A percentile compares a stretch with the other conserved stretches of the same genome.
phyloP scores from a whole-genome alignment of 225 moss, liverwort and hornwort genomes.

The Bryoerythrophyllum caledonicum region DNA sequence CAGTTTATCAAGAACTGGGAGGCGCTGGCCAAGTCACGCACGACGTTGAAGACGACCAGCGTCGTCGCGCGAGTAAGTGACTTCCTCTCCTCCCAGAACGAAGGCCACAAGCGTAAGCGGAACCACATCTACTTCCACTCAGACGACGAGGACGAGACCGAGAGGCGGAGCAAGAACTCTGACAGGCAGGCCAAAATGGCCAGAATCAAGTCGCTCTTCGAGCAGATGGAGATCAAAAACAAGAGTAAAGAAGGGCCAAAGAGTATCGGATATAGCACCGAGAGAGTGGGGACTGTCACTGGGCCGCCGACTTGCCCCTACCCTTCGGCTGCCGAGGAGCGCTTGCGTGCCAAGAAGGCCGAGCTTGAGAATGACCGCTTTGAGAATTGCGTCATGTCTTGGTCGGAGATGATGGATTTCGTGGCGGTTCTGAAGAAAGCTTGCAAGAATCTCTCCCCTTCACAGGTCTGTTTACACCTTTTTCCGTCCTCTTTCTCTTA shows the following conservation, averaged over 20 bases:
- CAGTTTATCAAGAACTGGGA: conserved; percentile 73
- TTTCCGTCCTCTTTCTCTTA: background rate
- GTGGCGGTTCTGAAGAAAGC: conserved; percentile 69
- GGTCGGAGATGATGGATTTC: conserved; percentile 76
- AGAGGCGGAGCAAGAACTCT: conserved; percentile 24
- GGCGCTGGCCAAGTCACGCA: conserved; percentile 54
- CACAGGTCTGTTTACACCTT: conserved; percentile 50
- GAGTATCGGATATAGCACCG: conserved; percentile 15
- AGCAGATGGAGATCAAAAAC: conserved; percentile 34
- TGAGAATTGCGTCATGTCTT: conserved; percentile 65
- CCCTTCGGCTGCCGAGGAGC: conserved; percentile 88
- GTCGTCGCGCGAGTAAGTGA: conserved; percentile 62
- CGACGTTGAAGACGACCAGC: conserved; percentile 51
- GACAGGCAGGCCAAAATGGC: conserved; percentile 39
- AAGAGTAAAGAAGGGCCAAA: conserved; percentile 22
- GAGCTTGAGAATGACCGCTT: conserved; percentile 55
- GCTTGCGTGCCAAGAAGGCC: conserved; percentile 56
- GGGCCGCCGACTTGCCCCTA: conserved; percentile 67
- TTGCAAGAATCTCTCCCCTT: conserved; percentile 59
- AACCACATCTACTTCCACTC: conserved; percentile 41
- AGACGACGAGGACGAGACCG: conserved; percentile 54
- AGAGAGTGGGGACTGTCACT: conserved; percentile 36
- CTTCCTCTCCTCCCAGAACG: conserved; percentile 65
- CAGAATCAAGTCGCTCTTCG: conserved; percentile 42
- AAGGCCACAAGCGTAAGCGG: conserved; percentile 52